Percentiles rank a stretch among this genome's conserved stretches.
Conservation (phyloP, 495 filamentous ascomycete species). For the Penicillium nucicola region DNA sequence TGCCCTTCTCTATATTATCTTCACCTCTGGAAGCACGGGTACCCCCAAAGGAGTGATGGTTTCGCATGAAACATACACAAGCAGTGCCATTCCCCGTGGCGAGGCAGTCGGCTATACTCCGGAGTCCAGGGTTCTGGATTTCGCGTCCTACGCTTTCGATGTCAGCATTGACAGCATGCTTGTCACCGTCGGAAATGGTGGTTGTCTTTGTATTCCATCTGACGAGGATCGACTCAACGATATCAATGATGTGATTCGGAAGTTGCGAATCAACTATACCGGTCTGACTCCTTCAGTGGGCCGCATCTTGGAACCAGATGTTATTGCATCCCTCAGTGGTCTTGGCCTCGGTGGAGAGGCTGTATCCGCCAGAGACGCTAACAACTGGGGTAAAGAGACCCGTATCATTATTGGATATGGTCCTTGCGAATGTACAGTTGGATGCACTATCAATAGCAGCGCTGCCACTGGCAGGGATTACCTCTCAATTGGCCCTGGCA, state of each 20-base stretch:
- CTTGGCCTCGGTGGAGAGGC: slow-evolving; percentile 54
- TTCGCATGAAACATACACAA: slow-evolving; percentile 44
- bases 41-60: slow-evolving; percentile 55
- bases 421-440: slow-evolving; percentile 47
- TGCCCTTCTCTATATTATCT: slow-evolving; percentile 43
- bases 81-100: slow-evolving; percentile 34
- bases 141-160: slow-evolving; percentile 49
- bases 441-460: slow-evolving; percentile 43
- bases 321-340: slow-evolving; percentile 43
- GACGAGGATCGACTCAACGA: slow-evolving; percentile 50
- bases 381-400: slow-evolving; percentile 35
- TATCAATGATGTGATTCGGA: slow-evolving; percentile 43
- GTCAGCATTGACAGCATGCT: slow-evolving; percentile 46
- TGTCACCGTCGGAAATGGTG: slow-evolving; percentile 40
- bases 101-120: slow-evolving; percentile 34
- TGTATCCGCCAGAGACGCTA: slow-evolving; percentile 36
- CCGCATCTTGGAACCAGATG: slow-evolving; percentile 37
- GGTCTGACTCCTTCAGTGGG: slow-evolving; percentile 51
- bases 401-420: slow-evolving; percentile 51
- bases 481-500: slow-evolving; percentile 37
- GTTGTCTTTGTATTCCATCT: slow-evolving; percentile 49
- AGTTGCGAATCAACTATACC: slow-evolving; percentile 43
- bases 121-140: slow-evolving; percentile 39
- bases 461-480: slow-evolving; percentile 38
- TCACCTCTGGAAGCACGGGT: slow-evolving; percentile 53